Evolutionary conservation across 768 basidiomycete genomes (phyloP), one percentile per base, ranked within the genome.

Genomic region (Epithele typhae): DNA sequence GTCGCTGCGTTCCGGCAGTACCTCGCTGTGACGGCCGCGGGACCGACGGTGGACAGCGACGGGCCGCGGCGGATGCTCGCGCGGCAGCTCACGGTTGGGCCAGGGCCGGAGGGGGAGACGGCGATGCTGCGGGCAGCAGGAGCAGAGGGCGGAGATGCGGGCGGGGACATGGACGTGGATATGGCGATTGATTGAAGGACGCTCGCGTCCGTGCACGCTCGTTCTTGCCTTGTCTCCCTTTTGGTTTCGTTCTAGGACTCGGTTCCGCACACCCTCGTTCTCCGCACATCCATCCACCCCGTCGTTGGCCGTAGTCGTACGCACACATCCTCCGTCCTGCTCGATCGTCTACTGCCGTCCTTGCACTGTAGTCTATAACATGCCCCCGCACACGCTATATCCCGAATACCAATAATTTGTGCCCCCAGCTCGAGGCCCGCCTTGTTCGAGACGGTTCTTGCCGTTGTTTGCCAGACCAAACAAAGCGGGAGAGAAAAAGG

Each of bases 381-480:
- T 43, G 25, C n/a, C 37, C 34, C 6, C 46, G 23, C 40, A 41
- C 23, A 46, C 25, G n/a, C 46, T 36, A 34, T 19, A 46, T 25
- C 14, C 45, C 25, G 19, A 14, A 30, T 14, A 30, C 27, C 9
- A 6, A 17, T 9, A 19, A 14, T 40, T 49, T 43, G 42, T 41
- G 34, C 43, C 41, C 25, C 8, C 22, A 45, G 45, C 49, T 45
- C n/a, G n/a, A n/a, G n/a, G n/a, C n/a, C n/a, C n/a, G 27, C 27
- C 7, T 12, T 21, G n/a, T 40, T 53, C 49, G 34, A 35, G 49
- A 50, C 34, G 10, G 10, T 50, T 50, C 49, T 45, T 34, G 38
- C 35, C 42, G 36, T 54, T 57, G 52, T 57, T 57, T 57, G 56
- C 21, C 11, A 40, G 32, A 44, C 14, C 33, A 52, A 57, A 57